phyloP scores from a whole-genome alignment of 2,329 filamentous ascomycete species.

The Aspergillus pseudoglaucus region DNA sequence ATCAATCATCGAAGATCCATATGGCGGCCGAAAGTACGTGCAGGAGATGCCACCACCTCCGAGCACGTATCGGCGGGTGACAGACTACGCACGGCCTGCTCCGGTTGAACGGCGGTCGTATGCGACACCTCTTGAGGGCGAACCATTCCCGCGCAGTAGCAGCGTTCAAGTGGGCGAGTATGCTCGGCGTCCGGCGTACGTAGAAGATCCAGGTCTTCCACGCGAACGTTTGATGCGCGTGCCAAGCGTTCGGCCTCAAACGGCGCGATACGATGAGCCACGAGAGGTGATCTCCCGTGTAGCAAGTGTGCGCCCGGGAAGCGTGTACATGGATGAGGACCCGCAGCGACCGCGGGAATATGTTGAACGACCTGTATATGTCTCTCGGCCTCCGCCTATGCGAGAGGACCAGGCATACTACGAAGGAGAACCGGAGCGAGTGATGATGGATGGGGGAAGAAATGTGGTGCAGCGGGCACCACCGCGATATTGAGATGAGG shows the following conservation, averaged over 20 bases:
- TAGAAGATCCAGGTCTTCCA: constrained; percentile 62
- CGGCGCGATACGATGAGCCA: constrained; percentile 38
- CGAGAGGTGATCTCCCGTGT: constrained; percentile 35
- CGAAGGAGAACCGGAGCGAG: constrained; percentile 27
- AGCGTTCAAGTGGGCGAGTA: constrained; percentile 41
- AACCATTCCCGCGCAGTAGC: constrained; percentile 29
- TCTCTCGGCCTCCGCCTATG: constrained; percentile 24
- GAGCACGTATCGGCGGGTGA: constrained; percentile 34
- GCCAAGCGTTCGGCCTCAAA: constrained; percentile 53
- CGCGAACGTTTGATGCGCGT: constrained; percentile 52
- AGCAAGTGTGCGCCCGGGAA: constrained; percentile 38
- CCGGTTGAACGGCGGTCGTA: constrained; percentile 28
- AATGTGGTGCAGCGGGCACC: constrained; percentile 27
- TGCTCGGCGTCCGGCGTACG: constrained; percentile 31
- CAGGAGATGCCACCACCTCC: constrained; percentile 42
- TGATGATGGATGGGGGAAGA: constrained; percentile 23
- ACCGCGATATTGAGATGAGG: constrained; percentile 24
- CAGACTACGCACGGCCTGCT: constrained; percentile 28
- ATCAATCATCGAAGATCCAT: constrained; percentile 39
- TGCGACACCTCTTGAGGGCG: constrained; percentile 25
- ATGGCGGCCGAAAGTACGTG: constrained; percentile 34
- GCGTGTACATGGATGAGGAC: constrained; percentile 38
- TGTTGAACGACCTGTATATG: constrained; percentile 36
- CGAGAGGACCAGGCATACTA: constrained; percentile 31
- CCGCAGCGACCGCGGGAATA: constrained; percentile 43